These are phyloP conservation scores for Trichoderma sp. DNA, from an alignment of 2,329 filamentous ascomycete genomes.

Conservation along the genomic window DNA sequence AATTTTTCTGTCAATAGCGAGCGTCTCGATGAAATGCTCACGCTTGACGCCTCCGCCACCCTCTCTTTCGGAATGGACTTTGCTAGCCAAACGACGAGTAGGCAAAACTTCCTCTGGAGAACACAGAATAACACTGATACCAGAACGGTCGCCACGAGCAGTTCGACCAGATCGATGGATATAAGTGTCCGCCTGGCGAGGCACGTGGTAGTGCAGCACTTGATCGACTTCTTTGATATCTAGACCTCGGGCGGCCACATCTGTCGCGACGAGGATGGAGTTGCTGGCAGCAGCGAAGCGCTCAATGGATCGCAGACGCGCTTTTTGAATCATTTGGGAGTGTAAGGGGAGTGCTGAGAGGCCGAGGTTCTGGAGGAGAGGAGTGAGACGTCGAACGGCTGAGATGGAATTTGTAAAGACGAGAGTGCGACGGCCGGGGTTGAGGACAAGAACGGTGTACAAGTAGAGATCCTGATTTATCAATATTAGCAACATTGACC, in stretches of 20 bases:
- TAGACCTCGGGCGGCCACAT: constrained; percentile 88
- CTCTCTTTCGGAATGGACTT: constrained; percentile 70
- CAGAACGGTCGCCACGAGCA: constrained; percentile 74
- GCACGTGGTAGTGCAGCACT: constrained; percentile 93
- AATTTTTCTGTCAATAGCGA: constrained; percentile 80
- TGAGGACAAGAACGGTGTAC: constrained; percentile 80
- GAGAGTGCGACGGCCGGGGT: constrained; percentile 76
- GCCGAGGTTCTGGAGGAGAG: constrained; percentile 78
- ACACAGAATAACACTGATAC: constrained; percentile 84
- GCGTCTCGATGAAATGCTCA: constrained; percentile 70
- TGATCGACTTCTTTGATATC: constrained; percentile 89
- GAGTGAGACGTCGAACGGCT: constrained; percentile 80
- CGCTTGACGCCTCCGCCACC: constrained; percentile 48
- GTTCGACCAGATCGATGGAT: constrained; percentile 95
- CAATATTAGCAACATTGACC: constrained; percentile 19
- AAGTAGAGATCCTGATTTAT: constrained; percentile 75
- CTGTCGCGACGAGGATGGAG: constrained; percentile 80
- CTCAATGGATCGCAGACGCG: constrained; percentile 87
- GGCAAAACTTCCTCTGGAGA: constrained; percentile 86
- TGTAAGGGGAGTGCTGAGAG: constrained; percentile 77
- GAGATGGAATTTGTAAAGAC: constrained; percentile 97
- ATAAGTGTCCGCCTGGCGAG: constrained; percentile 86
- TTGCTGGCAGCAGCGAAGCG: constrained; percentile 71
- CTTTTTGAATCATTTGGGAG: constrained; percentile 94
- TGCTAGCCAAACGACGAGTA: constrained; percentile 78